Conservation (phyloP, 2,329 filamentous ascomycete species). For the Fusarium buxicola region DNA sequence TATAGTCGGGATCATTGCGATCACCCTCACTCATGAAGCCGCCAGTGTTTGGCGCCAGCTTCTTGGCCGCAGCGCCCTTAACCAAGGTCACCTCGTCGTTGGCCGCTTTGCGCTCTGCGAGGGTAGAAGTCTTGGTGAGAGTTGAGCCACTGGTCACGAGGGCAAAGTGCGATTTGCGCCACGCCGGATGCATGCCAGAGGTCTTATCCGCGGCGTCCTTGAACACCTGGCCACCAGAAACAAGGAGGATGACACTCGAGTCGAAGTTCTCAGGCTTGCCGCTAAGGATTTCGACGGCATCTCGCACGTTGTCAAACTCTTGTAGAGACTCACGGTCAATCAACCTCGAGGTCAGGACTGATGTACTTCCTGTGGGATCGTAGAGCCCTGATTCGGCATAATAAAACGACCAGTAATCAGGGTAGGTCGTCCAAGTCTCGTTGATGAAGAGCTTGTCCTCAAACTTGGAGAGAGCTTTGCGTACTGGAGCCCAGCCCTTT, state of each 20-base stretch:
- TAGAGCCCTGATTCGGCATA: conserved; percentile 19
- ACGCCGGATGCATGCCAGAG: conserved; percentile 9
- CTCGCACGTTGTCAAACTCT: not conserved
- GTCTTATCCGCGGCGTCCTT: conserved; percentile 23
- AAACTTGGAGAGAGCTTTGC: conserved; percentile 11
- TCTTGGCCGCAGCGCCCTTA: conserved; percentile 28
- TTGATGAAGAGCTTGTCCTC: conserved; percentile 27
- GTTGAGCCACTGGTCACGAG: conserved; percentile 7
- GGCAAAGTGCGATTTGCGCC: conserved; percentile 27
- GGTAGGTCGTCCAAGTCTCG: conserved; percentile 26
- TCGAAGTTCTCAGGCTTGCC: conserved; percentile 19
- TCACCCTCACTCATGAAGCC: conserved; percentile 33
- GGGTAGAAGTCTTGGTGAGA: not conserved
- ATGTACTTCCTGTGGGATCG: conserved; percentile 14
- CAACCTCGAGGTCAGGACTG: conserved; percentile 13
- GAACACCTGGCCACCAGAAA: conserved; percentile 28
- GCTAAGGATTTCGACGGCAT: conserved; percentile 25
- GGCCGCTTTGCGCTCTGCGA: conserved; percentile 10
- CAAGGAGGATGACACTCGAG: conserved; percentile 24
- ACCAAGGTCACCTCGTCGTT: conserved; percentile 17
- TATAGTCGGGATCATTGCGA: conserved; percentile 29
- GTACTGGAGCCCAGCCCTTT: conserved; percentile 10
- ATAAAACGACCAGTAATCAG: conserved; percentile 34
- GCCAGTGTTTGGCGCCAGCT: conserved; percentile 22
- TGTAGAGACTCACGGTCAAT: conserved; percentile 17